A percentile compares a stretch with the other conserved stretches of the same genome.
phyloP scores from a whole-genome alignment of 2,329 filamentous ascomycete species.

The Hymenoscyphus infarciens region DNA sequence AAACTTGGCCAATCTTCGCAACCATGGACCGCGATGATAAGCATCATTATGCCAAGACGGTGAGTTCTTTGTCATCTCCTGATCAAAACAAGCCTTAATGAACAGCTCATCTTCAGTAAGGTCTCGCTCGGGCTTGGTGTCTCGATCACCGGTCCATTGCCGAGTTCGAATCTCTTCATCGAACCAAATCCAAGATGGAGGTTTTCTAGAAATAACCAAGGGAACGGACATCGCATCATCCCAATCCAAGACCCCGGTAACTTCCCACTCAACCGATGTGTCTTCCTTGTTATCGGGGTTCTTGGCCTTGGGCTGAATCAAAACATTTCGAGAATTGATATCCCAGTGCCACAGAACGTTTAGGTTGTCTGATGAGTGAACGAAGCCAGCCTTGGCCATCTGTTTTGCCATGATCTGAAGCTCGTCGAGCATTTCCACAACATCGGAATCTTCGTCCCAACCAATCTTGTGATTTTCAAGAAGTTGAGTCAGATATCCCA shows the following conservation, averaged over 20 bases:
- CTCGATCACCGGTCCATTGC: slow-evolving; percentile 5
- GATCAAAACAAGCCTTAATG: slow-evolving; percentile 25
- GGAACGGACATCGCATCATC: slow-evolving; percentile 21
- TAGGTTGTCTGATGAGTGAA: no score
- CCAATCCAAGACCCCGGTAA: slow-evolving; percentile 26
- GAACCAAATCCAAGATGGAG: no score
- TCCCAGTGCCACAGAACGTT: no score
- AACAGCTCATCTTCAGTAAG: slow-evolving; percentile 20
- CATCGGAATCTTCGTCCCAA: no score
- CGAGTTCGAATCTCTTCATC: no score
- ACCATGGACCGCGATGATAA: slow-evolving; percentile 21
- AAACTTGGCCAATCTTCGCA: slow-evolving; percentile 19
- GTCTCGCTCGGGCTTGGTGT: slow-evolving; percentile 9
- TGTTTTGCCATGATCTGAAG: no score
- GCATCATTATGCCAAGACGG: slow-evolving; percentile 22
- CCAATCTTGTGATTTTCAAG: no score
- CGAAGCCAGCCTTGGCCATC: no score
- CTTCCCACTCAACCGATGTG: no score
- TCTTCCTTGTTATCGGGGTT: no score
- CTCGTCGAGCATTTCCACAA: no score
- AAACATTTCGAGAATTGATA: neutral
- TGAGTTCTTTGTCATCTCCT: slow-evolving; percentile 15
- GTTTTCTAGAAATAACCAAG: neutral
- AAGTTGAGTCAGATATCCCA: no score
- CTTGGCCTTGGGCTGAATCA: slow-evolving; percentile 16